These are phyloP conservation scores for Voacanga thouarsii DNA, from an alignment of 257 asterid genomes.

Conservation along the genomic window DNA sequence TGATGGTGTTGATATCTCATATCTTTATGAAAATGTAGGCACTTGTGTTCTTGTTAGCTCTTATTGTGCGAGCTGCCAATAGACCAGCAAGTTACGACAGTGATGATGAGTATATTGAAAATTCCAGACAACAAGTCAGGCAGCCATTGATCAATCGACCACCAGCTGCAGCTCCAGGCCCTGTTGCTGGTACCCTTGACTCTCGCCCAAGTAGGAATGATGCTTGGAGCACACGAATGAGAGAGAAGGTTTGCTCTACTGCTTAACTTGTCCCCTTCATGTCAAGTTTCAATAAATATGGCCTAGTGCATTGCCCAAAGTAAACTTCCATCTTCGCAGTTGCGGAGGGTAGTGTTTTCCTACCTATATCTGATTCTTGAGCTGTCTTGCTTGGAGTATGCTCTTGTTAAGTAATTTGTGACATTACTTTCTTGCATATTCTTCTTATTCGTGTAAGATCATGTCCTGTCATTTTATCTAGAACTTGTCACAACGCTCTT, in stretches of 20 bases:
- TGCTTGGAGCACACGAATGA: slow-evolving; percentile 99
- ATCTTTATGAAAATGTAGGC: slow-evolving; percentile 62
- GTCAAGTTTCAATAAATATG: background rate
- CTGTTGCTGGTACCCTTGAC: slow-evolving; percentile 70
- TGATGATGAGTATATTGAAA: slow-evolving; percentile 84
- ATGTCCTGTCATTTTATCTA: background rate
- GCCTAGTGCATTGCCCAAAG: background rate
- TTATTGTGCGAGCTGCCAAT: slow-evolving; percentile 85
- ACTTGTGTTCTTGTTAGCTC: slow-evolving; percentile 78
- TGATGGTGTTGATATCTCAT: background rate
- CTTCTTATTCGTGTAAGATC: background rate
- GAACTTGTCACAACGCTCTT: background rate
- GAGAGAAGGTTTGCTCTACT: slow-evolving; percentile 67
- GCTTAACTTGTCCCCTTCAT: background rate
- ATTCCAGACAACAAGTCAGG: slow-evolving; percentile 79
- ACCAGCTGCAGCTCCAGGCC: slow-evolving; percentile 73
- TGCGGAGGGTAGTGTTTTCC: background rate
- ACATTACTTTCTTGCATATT: background rate
- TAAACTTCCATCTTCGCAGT: background rate
- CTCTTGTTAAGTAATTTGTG: background rate
- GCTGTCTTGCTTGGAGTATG: background rate
- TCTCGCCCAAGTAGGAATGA: slow-evolving; percentile 90
- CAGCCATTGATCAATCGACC: slow-evolving; percentile 74
- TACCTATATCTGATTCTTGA: background rate
- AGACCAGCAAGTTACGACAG: slow-evolving; percentile 89